Evolutionary conservation across 768 basidiomycete genomes (phyloP), one percentile per base, ranked within the genome.

Genomic region (Lentinula lateritia): DNA sequence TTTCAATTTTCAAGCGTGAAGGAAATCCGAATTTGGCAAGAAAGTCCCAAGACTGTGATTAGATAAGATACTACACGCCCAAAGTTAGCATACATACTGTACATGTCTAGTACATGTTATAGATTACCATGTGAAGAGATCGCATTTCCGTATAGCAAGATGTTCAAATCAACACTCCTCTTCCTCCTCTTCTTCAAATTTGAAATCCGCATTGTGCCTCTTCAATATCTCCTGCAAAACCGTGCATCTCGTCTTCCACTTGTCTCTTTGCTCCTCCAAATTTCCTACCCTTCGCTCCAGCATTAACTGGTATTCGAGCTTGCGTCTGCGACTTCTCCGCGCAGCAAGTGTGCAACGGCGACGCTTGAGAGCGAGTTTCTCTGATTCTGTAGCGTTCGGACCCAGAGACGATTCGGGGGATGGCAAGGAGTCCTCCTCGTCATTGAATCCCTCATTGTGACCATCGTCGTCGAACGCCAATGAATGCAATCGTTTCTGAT

Each of bases 291-390:
- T 68, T 5, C 73, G 70, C 74, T 87, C 83, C 55, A 89, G 69
- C 63, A 78, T 77, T 50, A 78, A 75, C 67, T 86, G 79, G 66
- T 88, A 80, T 72, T 85, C 84, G 41, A 83, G 70, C 77, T 90
- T 90, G 50, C 88, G 78, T 78, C 81, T 82, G 10, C 88, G 77
- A 66, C 80, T 83, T 28, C 84, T 78, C 1, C 88, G 79, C 23
- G 89, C 88, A 0, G 88, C 88, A 7, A 90, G 67, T 18, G 88
- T 89, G 67, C 89, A 90, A 70, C 83, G 83, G 12, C 84, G 77
- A 52, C 88, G 80, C 76, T 90, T 90, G 15, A 76, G 75, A 69
- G 82, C 85, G 66, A 90, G 88, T 56, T 80, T 80, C 61, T 82
- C 80, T 64, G 78, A 70, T 67, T 82, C 81, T 3, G 72, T 71